A percentile compares a stretch with the other conserved stretches of the same genome.
Evolutionary conservation across 306 rosid species (phyloP).

Genomic region (Vicia faba): DNA sequence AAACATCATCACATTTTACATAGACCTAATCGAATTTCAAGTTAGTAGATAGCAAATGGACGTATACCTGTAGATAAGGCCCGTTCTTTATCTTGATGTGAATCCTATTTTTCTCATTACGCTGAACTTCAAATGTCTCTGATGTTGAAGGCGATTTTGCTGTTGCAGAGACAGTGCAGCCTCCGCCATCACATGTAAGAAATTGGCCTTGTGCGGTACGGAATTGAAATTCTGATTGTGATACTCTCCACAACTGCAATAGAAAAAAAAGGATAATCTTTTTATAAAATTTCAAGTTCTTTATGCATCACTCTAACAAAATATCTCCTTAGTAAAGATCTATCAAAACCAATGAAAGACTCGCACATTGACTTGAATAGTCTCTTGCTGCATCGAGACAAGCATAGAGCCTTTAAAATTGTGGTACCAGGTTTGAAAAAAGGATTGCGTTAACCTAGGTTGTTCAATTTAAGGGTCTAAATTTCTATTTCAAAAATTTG

Average conservation of each 20-base stretch:
- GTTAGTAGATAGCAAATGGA: slow-evolving; percentile 19
- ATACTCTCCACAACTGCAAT: slow-evolving; percentile 80
- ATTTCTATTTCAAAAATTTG: too few species aligned
- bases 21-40: slow-evolving; percentile 26
- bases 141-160: slow-evolving; percentile 57
- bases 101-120: slow-evolving; percentile 53
- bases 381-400: too few species aligned
- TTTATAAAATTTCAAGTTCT: too few species aligned
- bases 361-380: too few species aligned
- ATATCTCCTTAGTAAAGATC: too few species aligned
- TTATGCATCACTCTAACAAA: background rate
- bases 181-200: slow-evolving; percentile 65
- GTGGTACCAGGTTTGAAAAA: too few species aligned
- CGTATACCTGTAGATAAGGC: slow-evolving; percentile 71
- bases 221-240: slow-evolving; percentile 70
- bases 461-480: too few species aligned
- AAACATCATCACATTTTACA: slow-evolving; percentile 10
- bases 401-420: too few species aligned
- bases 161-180: slow-evolving; percentile 67
- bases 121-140: slow-evolving; percentile 64
- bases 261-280: slow-evolving; percentile 11
- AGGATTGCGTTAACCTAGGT: too few species aligned
- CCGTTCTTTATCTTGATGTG: slow-evolving; percentile 67
- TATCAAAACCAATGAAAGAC: too few species aligned
- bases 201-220: slow-evolving; percentile 70